These are phyloP conservation scores for Fusarium secorum DNA, from an alignment of 2,329 filamentous ascomycete genomes.

Conservation along the genomic window DNA sequence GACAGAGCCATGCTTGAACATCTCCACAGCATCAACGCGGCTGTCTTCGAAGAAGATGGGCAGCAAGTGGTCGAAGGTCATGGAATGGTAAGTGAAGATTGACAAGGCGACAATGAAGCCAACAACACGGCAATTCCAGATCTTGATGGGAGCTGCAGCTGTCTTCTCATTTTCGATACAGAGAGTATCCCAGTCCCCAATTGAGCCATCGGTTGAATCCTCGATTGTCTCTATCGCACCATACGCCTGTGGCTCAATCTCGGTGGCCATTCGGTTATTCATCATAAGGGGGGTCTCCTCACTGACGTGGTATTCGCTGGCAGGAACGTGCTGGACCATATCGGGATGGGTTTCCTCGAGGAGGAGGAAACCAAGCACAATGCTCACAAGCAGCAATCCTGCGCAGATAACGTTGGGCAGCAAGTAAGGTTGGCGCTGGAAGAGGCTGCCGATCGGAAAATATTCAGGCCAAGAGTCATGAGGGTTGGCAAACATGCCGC, in stretches of 20 bases:
- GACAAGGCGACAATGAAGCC: constrained; percentile 82
- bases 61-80: constrained; percentile 91
- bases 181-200: constrained; percentile 58
- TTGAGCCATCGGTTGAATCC: constrained; percentile 45
- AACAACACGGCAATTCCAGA: constrained; percentile 69
- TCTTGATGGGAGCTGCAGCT: constrained; percentile 46
- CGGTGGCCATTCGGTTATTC: constrained; percentile 73
- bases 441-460: constrained; percentile 74
- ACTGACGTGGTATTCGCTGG: constrained; percentile 60
- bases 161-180: constrained; percentile 42
- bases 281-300: constrained; percentile 79
- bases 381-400: constrained; percentile 76
- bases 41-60: constrained; percentile 93
- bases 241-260: constrained; percentile 80
- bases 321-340: constrained; percentile 63
- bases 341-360: constrained; percentile 91
- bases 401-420: constrained; percentile 90
- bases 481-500: constrained; percentile 85
- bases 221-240: constrained; percentile 68
- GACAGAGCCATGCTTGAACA: constrained; percentile 42
- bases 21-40: constrained; percentile 54
- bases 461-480: constrained; percentile 73
- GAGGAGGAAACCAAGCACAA: constrained; percentile 79
- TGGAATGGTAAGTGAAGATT: constrained; percentile 93
- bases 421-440: constrained; percentile 83